Conservation (phyloP, 208 protist genomes). For the Acanthamoeba rhysodes region DNA sequence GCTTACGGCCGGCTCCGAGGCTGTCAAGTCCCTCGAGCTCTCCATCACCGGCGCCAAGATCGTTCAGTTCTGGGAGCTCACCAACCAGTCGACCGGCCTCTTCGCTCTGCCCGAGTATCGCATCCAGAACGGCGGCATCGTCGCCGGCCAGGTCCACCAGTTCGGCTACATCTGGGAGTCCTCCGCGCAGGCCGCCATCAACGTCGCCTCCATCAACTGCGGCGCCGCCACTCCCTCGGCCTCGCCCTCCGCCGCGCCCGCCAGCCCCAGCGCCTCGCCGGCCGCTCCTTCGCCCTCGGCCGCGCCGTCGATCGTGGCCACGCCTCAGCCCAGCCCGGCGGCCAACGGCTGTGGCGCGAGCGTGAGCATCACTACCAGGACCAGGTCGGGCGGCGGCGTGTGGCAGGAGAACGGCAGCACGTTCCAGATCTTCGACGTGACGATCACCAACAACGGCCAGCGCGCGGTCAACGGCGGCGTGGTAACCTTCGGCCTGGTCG, state of each 20-base stretch:
- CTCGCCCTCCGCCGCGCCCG: not conserved
- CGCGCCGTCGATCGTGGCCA: not conserved
- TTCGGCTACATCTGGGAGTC: conserved; percentile 22
- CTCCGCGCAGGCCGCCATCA: not conserved
- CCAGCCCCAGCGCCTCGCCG: not conserved
- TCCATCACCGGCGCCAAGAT: not conserved
- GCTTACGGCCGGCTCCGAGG: not conserved
- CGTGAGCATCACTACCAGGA: not conserved
- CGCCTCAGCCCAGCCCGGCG: not conserved
- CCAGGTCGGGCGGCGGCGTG: not conserved
- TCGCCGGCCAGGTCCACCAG: not conserved
- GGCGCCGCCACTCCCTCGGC: not conserved
- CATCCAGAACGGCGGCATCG: not conserved
- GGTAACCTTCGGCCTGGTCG: not conserved
- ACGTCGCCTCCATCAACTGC: not conserved
- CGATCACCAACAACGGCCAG: not conserved
- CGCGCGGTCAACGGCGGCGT: not conserved
- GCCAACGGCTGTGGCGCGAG: not conserved
- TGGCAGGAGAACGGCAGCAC: not conserved
- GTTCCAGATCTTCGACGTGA: not conserved
- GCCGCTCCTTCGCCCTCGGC: not conserved
- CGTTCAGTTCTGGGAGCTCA: not conserved
- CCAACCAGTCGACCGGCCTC: not conserved
- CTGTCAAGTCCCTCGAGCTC: not conserved
- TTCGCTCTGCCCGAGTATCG: not conserved